Base-by-base conservation (phyloP, 208 protist genomes). In the Strigomonas culicis region DNA sequence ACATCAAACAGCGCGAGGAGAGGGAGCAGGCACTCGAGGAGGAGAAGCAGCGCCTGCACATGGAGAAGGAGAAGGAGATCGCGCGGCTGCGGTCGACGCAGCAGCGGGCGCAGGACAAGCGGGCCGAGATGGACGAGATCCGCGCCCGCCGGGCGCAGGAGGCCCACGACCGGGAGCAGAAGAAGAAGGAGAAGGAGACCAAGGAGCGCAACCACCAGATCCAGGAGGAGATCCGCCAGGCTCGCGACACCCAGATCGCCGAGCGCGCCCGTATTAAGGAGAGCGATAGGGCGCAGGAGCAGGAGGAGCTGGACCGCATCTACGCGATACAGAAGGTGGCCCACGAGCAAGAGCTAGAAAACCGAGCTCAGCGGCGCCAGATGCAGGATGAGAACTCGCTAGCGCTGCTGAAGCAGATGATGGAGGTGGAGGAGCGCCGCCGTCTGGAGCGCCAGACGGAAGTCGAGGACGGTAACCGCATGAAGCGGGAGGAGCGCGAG, bases 41-140 rank as follows among this genome's bases (percentile, higher is more conserved):
- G 60, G 90, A 95, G 77, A 87, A 94, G 77, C 74, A 88, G 32
- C 79, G 86, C 32, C 75, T 93, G 22, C 75, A 78, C 0, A 75
- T 72, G 7, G 92, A 97, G 75, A 95, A 95, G 70, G 94, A 98
- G 66, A 50, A 79, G 34, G 95, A 98, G 75, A 76, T 97, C 10
- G 94, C 93, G 11, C 71, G 86, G 24, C 68, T 98, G 25, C 80
- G 94, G 10, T 85, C 86, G 11, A 74, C 88, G 44, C 95, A 98
- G 71, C 75, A 97, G 72, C 86, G 90, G 17, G 83, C 85, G 55
- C 88, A 97, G 72, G 88, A 97, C 77, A 97, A 96, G 70, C 90
- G 88, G 53, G 81, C 82, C 8, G 83, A 97, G 70, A 60, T 96
- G 15, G 95, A 98, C 72, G 91, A 95, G 34, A 82, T 98, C 27